Base-by-base conservation (phyloP, 371 early-diverging fungal genomes). In the Lichtheimia corymbifera region DNA sequence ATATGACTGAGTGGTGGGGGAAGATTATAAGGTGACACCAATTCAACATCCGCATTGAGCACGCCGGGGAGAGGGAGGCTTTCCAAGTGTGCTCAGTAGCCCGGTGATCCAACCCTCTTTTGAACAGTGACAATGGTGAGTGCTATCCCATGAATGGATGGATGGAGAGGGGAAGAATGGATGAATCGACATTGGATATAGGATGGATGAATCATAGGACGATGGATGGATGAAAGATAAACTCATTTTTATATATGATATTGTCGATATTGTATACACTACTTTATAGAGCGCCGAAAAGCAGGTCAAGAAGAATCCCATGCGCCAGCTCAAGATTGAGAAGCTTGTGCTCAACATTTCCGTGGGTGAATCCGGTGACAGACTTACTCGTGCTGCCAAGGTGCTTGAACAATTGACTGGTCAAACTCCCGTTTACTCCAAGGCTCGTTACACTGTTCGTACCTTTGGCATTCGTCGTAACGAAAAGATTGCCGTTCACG, bases 401-500 rank as follows among this genome's bases (percentile, higher is more conserved):
- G 99, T 99, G 74, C 89, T 99, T 51, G 99, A 99, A 89, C 99
- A 99, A 87, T 88, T 99, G 71, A 98, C 99, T 70, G 99, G 99
- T 67, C 99, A 99, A 87, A 91, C 94, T 66, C 99, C 99, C 67
- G 96, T 98, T 72, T 95, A 94, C 89, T 96, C 98, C 80, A 99
- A 99, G 92, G 97, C 99, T 61, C 94, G 98, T 76, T 96, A 98
- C 87, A 99, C 99, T 51, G 97, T 99, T 83, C 93, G 99, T 85
- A 91, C 97, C 73, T 99, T 99, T 88, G 96, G 98, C 83, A 99
- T 99, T 83, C 94, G 99, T 84, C 93, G 99, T 92, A 99, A 99
- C 93, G 99, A 99, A 87, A 99, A 99, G 93, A 99, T 99, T 70
- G 87, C 99, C 59, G 94, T 96, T 63, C 97, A 99, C 91, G 96